Evolutionary conservation across 208 protist genomes (phyloP), one percentile per base, ranked within the genome.

Genomic region (Trypanosoma scelopori): DNA sequence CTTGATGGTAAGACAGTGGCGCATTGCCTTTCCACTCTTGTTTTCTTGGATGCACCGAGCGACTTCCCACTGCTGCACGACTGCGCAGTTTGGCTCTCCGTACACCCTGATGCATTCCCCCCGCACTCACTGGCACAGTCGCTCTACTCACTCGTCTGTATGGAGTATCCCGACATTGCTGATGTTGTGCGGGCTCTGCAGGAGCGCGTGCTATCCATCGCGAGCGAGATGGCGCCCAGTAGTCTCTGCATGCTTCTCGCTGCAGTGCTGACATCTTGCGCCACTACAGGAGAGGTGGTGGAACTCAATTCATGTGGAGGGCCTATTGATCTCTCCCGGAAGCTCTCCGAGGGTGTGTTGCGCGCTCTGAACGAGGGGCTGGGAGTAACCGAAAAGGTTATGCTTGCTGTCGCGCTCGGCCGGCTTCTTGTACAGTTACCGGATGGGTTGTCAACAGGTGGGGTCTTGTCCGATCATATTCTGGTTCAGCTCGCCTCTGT

Each of bases 21-120:
- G 5, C 69, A 82, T 43, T 69, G 72, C 42, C 59, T 89, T 42
- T 67, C 79, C 16, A 79, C 75, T 13, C 69, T 89, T 32, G 68
- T 70, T 5, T 11, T 69, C 18, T 58, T 77, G 12, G 62, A 75
- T 22, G 83, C 73, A 7, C 25, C 50, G 2, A 18, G n/a, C 1
- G 57, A 64, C 22, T 45, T 82, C 16, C 47, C 78, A 0, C 9
- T 86, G 22, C 13, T 89, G 3, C 74, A 78, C 23, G 83, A 89
- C 20, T 77, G 70, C 37, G 61, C 66, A 6, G 42, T 78, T 16
- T 89, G 83, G 83, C 49, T 86, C 46, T 64, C 64, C 20, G 53
- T 75, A 11, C 64, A 74, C 35, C 68, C 68, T 5, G 55, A 56
- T 22, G 59, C 58, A 1, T 63, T 74, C 6, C 50, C 68, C 11